phyloP scores from a whole-genome alignment of 139 green algal genomes.

The Pseudopediastrum boryanum region DNA sequence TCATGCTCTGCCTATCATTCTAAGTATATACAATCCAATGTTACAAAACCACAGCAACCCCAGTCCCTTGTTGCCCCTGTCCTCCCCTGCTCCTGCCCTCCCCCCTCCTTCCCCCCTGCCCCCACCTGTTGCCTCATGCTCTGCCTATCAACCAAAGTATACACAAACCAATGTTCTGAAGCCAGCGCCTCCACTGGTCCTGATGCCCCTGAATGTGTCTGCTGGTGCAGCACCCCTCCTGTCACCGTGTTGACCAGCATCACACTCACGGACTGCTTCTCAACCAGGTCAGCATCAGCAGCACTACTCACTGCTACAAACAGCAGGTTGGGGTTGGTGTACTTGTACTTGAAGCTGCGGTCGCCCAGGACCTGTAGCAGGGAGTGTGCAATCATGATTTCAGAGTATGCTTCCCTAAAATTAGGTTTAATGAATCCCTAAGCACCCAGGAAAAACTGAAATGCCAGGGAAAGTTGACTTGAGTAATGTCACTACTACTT shows the following conservation, averaged over 20 bases:
- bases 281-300: background rate
- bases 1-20: too few species aligned
- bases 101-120: background rate
- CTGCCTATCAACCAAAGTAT: constrained; percentile 65
- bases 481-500: too few species aligned
- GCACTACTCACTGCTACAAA: constrained; percentile 76
- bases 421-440: too few species aligned
- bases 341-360: constrained; percentile 87
- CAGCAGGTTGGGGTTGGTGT: constrained; percentile 91
- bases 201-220: constrained; percentile 62
- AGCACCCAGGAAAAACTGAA: too few species aligned
- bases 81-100: background rate
- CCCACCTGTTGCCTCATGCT: constrained; percentile 36
- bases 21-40: too few species aligned
- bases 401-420: too few species aligned
- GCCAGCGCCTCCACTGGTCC: constrained; percentile 83
- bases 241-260: constrained; percentile 88
- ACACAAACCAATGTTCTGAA: constrained; percentile 86
- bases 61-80: too few species aligned
- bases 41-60: too few species aligned
- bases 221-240: constrained; percentile 76
- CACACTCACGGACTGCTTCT: constrained; percentile 37
- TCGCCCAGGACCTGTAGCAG: constrained; percentile 77
- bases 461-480: too few species aligned
- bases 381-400: too few species aligned